Percentiles rank a stretch among this genome's conserved stretches.
Evolutionary conservation across 2,329 filamentous ascomycete genomes (phyloP).

Genomic region (Aciculosporium take): DNA sequence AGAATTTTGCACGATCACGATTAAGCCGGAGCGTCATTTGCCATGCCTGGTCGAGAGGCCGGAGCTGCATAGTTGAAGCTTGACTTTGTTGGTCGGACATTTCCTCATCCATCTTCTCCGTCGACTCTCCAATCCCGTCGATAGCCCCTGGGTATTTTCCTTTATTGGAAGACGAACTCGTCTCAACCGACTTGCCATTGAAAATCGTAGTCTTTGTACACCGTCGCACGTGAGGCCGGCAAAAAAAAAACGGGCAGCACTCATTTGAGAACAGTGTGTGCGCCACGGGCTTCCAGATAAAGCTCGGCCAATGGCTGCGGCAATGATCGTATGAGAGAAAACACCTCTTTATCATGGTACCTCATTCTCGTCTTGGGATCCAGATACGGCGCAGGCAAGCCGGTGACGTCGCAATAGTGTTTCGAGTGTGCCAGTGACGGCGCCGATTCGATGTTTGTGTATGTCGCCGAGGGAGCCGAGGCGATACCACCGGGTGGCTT

Average conservation of each 20-base stretch:
- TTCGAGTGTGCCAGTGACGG: conserved; percentile 74
- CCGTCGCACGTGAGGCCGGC: background rate
- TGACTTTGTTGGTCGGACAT: conserved; percentile 91
- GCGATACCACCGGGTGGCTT: conserved; percentile 19
- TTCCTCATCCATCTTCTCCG: conserved; percentile 6
- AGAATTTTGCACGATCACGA: conserved; percentile 57
- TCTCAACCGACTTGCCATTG: background rate
- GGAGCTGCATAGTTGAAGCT: conserved; percentile 77
- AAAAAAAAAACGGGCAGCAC: background rate
- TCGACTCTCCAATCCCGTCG: background rate
- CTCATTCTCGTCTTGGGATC: conserved; percentile 89
- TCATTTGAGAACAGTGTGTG: conserved; percentile 87
- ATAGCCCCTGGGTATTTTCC: background rate
- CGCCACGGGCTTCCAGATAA: conserved; percentile 78
- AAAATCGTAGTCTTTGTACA: background rate
- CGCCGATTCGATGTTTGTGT: conserved; percentile 92
- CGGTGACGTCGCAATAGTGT: conserved; percentile 93
- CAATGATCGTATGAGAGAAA: conserved; percentile 64
- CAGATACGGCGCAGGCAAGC: conserved; percentile 76
- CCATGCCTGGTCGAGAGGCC: conserved; percentile 66
- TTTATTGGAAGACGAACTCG: background rate
- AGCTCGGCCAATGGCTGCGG: conserved; percentile 74
- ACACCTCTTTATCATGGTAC: conserved; percentile 89
- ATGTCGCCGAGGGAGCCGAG: conserved; percentile 60
- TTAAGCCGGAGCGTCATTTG: conserved; percentile 98